Conservation (phyloP, 148 eudicot species). For the Persicaria maculosa region DNA sequence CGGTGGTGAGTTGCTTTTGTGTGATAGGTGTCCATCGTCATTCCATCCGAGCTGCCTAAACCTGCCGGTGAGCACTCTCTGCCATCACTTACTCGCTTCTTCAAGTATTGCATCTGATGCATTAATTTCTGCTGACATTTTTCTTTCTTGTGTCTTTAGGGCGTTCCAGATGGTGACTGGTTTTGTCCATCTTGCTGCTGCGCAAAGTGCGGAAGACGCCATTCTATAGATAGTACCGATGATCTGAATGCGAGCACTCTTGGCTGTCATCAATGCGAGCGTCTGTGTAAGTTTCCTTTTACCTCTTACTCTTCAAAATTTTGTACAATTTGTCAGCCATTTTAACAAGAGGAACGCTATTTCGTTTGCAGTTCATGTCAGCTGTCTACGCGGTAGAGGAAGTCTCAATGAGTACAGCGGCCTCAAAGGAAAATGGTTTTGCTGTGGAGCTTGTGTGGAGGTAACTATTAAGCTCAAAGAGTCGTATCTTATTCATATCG, state of each 20-base stretch:
- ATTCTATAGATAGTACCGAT: slow-evolving; percentile 24
- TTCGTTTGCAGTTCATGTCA: slow-evolving; percentile 52
- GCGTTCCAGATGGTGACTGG: slow-evolving; percentile 92
- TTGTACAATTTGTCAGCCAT: background rate
- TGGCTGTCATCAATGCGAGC: slow-evolving; percentile 75
- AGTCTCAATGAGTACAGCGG: slow-evolving; percentile 12
- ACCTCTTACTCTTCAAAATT: slow-evolving; percentile 1
- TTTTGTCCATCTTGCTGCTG: slow-evolving; percentile 93
- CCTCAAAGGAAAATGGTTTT: slow-evolving; percentile 64
- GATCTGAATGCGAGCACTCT: slow-evolving; percentile 24
- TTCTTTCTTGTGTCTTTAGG: slow-evolving; percentile 27
- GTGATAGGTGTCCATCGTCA: slow-evolving; percentile 87
- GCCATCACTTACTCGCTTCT: background rate
- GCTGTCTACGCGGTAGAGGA: slow-evolving; percentile 46
- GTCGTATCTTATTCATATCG: background rate
- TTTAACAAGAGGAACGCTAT: background rate
- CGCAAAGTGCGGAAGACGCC: slow-evolving; percentile 50
- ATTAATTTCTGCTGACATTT: slow-evolving; percentile 2
- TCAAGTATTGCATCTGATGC: background rate
- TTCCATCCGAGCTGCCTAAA: slow-evolving; percentile 85
- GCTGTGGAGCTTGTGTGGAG: slow-evolving; percentile 60
- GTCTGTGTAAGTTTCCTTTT: slow-evolving; percentile 47
- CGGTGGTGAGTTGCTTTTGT: slow-evolving; percentile 68
- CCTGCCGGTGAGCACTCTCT: slow-evolving; percentile 40
- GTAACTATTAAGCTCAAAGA: slow-evolving; percentile 23